Evolutionary conservation across 768 basidiomycete species (phyloP), one percentile per base, ranked within the genome.

Genomic region (Hydnomerulius pinastri): DNA sequence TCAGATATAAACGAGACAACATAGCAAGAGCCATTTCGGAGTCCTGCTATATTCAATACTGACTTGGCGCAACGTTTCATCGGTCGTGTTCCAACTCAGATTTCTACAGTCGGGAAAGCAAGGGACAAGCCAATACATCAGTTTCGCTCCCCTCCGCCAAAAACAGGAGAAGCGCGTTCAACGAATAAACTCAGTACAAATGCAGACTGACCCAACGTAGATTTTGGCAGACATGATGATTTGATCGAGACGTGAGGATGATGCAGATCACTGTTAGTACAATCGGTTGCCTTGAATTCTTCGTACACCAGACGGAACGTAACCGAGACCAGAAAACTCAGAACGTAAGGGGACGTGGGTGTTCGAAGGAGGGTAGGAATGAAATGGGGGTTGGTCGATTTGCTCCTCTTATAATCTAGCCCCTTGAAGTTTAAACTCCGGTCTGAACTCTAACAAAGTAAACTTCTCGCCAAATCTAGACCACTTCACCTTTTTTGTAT

Each of bases 51-150:
- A 74, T 69, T 73, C 73, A 80, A 63, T 39, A 90, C 90, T 86
- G 81, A 94, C 92, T 76, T 83, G 73, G 73, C 87, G 86, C 61
- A 97, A 81, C 50, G 82, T 82, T 35, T 96, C 93, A 83, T 96
- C 93, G 71, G 84, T 94, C 71, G 94, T 96, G 78, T 87, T 89
- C 90, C 90, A 92, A 82, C 88, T 91, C 80, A 92, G 79, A 84
- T 92, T 92, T 79, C 90, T 92, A 85, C 75, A 76, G 68, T 72
- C 71, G 60, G 67, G 72, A 42, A 58, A 72, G 66, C 73, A 75
- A 28, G 41, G 47, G 57, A 53, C 67, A 73, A 76, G 71, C 67
- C 61, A 67, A 54, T 48, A 67, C 72, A 83, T 86, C 75, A 85
- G 82, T 83, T 73, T 65, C 71, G 71, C 59, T 73, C 70, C 67